phyloP scores from a whole-genome alignment of 2,329 filamentous ascomycete species.

The Teratosphaeria pseudoeucalypti region DNA sequence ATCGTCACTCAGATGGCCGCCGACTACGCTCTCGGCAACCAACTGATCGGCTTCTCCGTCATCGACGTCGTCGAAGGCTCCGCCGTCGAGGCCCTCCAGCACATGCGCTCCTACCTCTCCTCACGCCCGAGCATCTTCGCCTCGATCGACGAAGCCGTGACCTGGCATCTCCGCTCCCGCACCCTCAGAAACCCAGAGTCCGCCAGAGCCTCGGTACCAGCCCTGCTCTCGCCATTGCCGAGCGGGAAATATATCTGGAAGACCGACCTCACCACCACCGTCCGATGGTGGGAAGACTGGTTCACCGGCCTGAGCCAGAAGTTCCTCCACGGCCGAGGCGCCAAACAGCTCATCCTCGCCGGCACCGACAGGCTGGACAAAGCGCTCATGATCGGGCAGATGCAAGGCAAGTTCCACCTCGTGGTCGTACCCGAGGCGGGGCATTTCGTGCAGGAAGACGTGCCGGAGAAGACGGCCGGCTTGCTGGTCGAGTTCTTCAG shows the following conservation, averaged over 20 bases:
- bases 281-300: constrained; percentile 91
- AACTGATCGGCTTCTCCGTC: constrained; percentile 75
- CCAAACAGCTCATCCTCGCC: constrained; percentile 75
- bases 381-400: constrained; percentile 88
- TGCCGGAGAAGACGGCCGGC: constrained; percentile 79
- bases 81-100: constrained; percentile 85
- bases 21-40: constrained; percentile 46
- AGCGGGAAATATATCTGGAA: constrained; percentile 61
- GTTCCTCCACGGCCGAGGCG: constrained; percentile 70
- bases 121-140: constrained; percentile 69
- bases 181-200: constrained; percentile 75
- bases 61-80: constrained; percentile 92
- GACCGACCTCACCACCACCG: constrained; percentile 72
- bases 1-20: constrained; percentile 77
- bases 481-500: constrained; percentile 83
- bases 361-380: constrained; percentile 86
- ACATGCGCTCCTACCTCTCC: constrained; percentile 85
- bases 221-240: constrained; percentile 46
- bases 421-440: constrained; percentile 91
- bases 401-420: constrained; percentile 96
- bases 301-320: constrained; percentile 80
- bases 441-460: constrained; percentile 93
- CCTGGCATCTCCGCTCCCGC: constrained; percentile 85
- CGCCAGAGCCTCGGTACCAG: constrained; percentile 80
- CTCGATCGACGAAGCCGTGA: constrained; percentile 68